phyloP scores from a whole-genome alignment of 495 filamentous ascomycete species.

The Aspergillus wentii region DNA sequence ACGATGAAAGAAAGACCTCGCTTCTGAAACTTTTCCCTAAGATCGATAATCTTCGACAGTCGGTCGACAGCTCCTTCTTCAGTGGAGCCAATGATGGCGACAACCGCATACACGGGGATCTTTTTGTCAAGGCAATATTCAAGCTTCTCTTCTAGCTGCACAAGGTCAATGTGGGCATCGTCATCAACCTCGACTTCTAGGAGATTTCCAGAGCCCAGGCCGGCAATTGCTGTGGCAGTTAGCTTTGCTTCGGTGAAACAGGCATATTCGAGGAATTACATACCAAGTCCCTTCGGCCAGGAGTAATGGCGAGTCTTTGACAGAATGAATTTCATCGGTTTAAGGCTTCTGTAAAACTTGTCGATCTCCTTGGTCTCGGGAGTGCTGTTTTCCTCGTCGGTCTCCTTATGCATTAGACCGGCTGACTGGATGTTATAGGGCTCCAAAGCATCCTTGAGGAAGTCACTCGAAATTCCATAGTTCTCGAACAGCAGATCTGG shows the following conservation, averaged over 20 bases:
- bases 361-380: no score
- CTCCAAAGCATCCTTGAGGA: constrained; percentile 23
- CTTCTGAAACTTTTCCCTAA: constrained; percentile 31
- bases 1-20: constrained; percentile 37
- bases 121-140: constrained; percentile 21
- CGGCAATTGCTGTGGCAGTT: constrained; percentile 27
- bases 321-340: constrained; percentile 28
- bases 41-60: constrained; percentile 25
- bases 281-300: constrained; percentile 43
- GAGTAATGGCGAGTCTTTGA: constrained; percentile 39
- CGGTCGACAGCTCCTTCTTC: constrained; percentile 40
- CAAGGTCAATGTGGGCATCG: constrained; percentile 29
- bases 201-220: constrained; percentile 37
- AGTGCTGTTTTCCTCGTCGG: neutral
- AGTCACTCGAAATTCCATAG: constrained; percentile 28
- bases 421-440: constrained; percentile 37
- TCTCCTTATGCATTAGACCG: constrained; percentile 14
- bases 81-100: constrained; percentile 26
- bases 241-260: neutral
- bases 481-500: constrained; percentile 28
- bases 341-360: no score
- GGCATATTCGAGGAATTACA: constrained; percentile 4
- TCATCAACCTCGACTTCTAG: constrained; percentile 32
- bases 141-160: constrained; percentile 22
- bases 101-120: constrained; percentile 26